phyloP scores from a whole-genome alignment of 2,329 filamentous ascomycete genomes.

The Xylariaceae sp. region DNA sequence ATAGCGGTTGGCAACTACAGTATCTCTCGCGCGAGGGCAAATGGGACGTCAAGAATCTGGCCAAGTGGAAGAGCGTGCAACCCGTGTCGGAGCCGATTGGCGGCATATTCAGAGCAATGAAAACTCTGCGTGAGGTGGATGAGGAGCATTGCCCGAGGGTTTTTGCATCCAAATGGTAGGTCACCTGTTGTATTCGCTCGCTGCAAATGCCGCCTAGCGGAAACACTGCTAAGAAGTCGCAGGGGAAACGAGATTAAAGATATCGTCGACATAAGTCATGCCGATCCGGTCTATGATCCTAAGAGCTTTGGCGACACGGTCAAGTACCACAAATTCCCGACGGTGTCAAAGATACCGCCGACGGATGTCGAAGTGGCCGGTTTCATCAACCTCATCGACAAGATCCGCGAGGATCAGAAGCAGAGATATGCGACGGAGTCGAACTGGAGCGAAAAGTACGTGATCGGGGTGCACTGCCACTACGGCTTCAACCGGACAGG shows the following conservation, averaged over 20 bases:
- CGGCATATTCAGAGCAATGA: slow-evolving; percentile 79
- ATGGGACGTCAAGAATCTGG: slow-evolving; percentile 96
- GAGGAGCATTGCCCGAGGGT: slow-evolving; percentile 69
- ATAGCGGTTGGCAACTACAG: slow-evolving; percentile 81
- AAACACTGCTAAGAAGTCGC: slow-evolving; percentile 37
- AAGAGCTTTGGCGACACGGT: slow-evolving; percentile 62
- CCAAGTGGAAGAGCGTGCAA: slow-evolving; percentile 77
- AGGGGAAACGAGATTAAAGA: slow-evolving; percentile 66
- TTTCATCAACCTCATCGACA: slow-evolving; percentile 54
- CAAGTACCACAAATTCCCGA: slow-evolving; percentile 80
- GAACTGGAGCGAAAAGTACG: slow-evolving; percentile 37
- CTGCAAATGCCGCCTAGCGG: too few species aligned
- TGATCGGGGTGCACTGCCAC: slow-evolving; percentile 86
- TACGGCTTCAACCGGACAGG: slow-evolving; percentile 95
- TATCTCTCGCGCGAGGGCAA: slow-evolving; percentile 85
- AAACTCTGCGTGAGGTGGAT: slow-evolving; percentile 87
- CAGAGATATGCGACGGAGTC: slow-evolving; percentile 36
- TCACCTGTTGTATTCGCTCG: not conserved
- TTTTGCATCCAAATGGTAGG: slow-evolving; percentile 46
- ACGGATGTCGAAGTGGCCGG: slow-evolving; percentile 45
- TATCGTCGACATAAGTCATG: slow-evolving; percentile 86
- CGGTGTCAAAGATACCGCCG: slow-evolving; percentile 86
- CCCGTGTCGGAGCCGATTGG: slow-evolving; percentile 77
- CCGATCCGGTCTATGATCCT: slow-evolving; percentile 84
- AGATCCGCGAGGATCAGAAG: slow-evolving; percentile 52